Percentiles rank a stretch among this genome's conserved stretches.
These are phyloP conservation scores for Cephalotrichum gorgonifer DNA, from an alignment of 2,329 filamentous ascomycete genomes.

Conservation along the genomic window DNA sequence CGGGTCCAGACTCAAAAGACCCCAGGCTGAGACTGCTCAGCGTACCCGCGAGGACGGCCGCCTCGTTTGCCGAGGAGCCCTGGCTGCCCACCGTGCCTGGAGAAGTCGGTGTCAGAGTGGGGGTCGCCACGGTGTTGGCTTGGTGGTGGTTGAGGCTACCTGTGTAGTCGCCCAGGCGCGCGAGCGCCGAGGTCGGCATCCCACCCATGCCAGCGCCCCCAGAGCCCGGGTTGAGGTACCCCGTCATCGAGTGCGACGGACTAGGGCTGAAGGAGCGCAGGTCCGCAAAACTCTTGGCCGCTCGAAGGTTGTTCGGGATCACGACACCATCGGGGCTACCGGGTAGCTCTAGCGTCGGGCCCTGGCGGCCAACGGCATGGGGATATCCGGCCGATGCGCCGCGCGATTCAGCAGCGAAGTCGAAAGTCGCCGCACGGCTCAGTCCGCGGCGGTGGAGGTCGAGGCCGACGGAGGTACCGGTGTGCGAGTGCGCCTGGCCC, in stretches of 20 bases:
- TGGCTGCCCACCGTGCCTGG: slow-evolving; percentile 22
- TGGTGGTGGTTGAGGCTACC: slow-evolving; percentile 25
- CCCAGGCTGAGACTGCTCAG: slow-evolving; percentile 41
- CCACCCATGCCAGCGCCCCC: slow-evolving; percentile 40
- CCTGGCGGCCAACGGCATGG: slow-evolving; percentile 67
- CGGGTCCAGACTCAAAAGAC: slow-evolving; percentile 33
- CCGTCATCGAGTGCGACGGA: slow-evolving; percentile 74
- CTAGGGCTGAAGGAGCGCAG: slow-evolving; percentile 91
- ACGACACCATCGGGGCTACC: slow-evolving; percentile 57
- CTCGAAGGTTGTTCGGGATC: slow-evolving; percentile 71
- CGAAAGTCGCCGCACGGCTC: slow-evolving; percentile 92
- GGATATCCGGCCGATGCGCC: slow-evolving; percentile 56
- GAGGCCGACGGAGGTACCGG: slow-evolving; percentile 50
- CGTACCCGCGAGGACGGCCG: slow-evolving; percentile 28
- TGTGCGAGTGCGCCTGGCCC: slow-evolving; percentile 47
- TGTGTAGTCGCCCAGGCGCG: slow-evolving; percentile 36
- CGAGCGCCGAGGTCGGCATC: slow-evolving; percentile 27
- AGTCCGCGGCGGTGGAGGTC: slow-evolving; percentile 76
- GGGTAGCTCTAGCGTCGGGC: slow-evolving; percentile 78
- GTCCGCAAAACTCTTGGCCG: slow-evolving; percentile 94
- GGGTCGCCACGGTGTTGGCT: slow-evolving; percentile 21
- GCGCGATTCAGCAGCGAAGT: slow-evolving; percentile 73
- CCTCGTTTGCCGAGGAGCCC: slow-evolving; percentile 21
- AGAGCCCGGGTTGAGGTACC: slow-evolving; percentile 46
- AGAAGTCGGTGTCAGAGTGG: slow-evolving; percentile 21